These are phyloP conservation scores for Trichoderma brevicompactum DNA, from an alignment of 2,329 filamentous ascomycete species.

Conservation along the genomic window DNA sequence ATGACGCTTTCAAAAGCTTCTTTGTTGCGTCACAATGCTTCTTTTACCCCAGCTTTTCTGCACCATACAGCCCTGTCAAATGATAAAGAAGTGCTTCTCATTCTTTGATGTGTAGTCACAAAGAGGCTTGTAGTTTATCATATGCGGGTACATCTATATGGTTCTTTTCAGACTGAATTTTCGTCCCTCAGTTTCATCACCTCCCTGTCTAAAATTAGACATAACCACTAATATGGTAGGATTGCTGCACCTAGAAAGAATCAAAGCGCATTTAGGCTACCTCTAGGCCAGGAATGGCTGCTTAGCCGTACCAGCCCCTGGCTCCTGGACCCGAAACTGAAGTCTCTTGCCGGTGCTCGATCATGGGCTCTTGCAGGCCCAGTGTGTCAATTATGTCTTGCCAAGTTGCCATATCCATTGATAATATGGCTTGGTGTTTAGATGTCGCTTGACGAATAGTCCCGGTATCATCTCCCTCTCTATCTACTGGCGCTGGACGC, in stretches of 20 bases:
- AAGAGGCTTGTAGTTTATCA: not conserved
- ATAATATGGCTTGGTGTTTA: conserved; percentile 85
- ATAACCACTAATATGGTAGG: not conserved
- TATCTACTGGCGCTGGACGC: conserved; percentile 42
- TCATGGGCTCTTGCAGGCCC: conserved; percentile 77
- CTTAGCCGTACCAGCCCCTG: conserved; percentile 68
- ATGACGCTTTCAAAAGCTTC: not conserved
- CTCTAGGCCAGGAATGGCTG: not conserved
- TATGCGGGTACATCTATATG: not conserved
- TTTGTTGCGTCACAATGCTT: not conserved
- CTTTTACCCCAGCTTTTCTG: not conserved
- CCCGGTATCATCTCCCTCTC: conserved; percentile 53
- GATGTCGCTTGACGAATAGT: conserved; percentile 56
- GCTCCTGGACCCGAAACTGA: conserved; percentile 56
- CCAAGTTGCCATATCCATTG: conserved; percentile 86
- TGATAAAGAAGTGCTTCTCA: not conserved
- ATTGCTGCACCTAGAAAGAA: not conserved
- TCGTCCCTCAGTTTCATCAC: not conserved
- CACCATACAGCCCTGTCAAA: not conserved
- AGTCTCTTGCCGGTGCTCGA: conserved; percentile 75
- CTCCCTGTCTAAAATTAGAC: not conserved
- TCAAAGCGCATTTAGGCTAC: not conserved
- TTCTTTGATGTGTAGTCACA: not conserved
- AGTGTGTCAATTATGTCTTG: conserved; percentile 75
- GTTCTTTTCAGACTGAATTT: not conserved